Evolutionary conservation across 768 basidiomycete genomes (phyloP), one percentile per base, ranked within the genome.

Genomic region (Kwoniella dendrophila): DNA sequence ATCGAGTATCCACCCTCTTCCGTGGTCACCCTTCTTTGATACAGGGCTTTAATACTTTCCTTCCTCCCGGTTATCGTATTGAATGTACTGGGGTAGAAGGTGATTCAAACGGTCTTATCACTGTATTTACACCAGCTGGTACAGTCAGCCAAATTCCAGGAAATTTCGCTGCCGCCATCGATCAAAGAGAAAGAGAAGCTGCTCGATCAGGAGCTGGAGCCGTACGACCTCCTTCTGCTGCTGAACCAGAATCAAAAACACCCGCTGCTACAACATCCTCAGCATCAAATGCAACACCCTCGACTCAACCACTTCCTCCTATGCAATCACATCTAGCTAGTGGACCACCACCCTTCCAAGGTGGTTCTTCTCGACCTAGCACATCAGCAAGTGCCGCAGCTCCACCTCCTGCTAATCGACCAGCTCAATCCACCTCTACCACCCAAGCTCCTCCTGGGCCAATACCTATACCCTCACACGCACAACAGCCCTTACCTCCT

Each of bases 11-110:
- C 0, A 85, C 87, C 50, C 86, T 99, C 26, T 98, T 99, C 81
- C 86, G 87, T 58, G 91, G 90, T 1, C 92, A 96, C 72, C 90
- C 91, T 0, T 76, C 82, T 4, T 88, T 99, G 63, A 97, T 99
- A 47, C 92, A 95, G 79, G 94, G 94, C 10, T 99, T 99, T 84
- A 98, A 97, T 81, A 96, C 93, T 0, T 99, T 98, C 80, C 84
- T 99, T 11, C 95, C 95, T 2, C 84, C 86, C 22, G 95, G 95
- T 16, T 99, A 97, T 75, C 87, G 90, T 49, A 97, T 99, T 77
- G 92, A 95, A 68, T 82, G 81, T 62, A 47, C 67, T 27, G 66
- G 59, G 2, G 70, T 70, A 12, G 65, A 73, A 18, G 71, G 72
- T 6, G 69, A 70, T 45, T 63, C 69, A 32, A 64, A 72, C 27